Conservation (phyloP, 2,329 filamentous ascomycete species). For the Malbranchea cinnamomea region DNA sequence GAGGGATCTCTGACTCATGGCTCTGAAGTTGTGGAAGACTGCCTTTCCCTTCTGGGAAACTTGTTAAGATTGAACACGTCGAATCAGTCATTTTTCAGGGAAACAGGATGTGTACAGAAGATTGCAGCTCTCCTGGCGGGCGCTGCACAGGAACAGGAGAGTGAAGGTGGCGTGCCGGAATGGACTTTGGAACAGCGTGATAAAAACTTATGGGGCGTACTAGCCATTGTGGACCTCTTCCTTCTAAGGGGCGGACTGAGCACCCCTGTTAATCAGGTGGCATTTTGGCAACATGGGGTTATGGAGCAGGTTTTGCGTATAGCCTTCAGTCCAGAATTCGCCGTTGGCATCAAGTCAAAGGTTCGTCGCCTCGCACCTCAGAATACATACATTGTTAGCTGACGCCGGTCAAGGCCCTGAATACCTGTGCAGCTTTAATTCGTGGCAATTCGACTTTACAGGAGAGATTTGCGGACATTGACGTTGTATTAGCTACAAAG, state of each 20-base stretch:
- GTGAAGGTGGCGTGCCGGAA: conserved; percentile 46
- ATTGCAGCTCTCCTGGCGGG: conserved; percentile 54
- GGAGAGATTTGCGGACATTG: conserved; percentile 76
- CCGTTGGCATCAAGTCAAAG: conserved; percentile 68
- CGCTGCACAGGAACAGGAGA: conserved; percentile 39
- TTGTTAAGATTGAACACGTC: conserved; percentile 73
- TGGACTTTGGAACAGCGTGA: conserved; percentile 69
- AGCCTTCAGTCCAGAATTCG: conserved; percentile 59
- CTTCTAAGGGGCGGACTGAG: conserved; percentile 65
- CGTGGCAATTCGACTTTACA: conserved; percentile 65
- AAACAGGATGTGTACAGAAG: conserved; percentile 67
- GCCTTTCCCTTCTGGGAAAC: conserved; percentile 78
- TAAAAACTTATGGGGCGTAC: conserved; percentile 79
- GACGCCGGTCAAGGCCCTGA: conserved; percentile 46
- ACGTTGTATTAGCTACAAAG: conserved; percentile 37
- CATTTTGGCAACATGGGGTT: conserved; percentile 72
- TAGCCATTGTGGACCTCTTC: conserved; percentile 78
- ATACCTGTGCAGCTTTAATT: conserved; percentile 78
- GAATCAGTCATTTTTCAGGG: conserved; percentile 87
- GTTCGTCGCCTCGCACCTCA: conserved; percentile 27
- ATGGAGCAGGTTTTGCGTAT: conserved; percentile 67
- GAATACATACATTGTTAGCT: neutral
- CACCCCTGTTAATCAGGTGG: conserved; percentile 67
- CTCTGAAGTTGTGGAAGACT: conserved; percentile 81
- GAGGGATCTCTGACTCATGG: conserved; percentile 76